Percentiles rank a stretch among this genome's conserved stretches.
These are phyloP conservation scores for Colletotrichum somersetense DNA, from an alignment of 2,329 filamentous ascomycete genomes.

Conservation along the genomic window DNA sequence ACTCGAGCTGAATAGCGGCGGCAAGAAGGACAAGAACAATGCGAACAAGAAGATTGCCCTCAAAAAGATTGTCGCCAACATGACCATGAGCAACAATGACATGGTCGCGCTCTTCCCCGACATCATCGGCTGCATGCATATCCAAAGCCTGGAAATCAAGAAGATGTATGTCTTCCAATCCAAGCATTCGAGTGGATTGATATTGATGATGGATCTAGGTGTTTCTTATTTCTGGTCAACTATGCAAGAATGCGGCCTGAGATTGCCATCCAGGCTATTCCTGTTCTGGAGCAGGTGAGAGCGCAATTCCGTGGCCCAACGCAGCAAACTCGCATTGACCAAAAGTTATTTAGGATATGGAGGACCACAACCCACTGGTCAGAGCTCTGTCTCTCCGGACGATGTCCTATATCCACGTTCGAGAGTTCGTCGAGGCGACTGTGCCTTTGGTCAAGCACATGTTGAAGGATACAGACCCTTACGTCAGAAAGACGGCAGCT, in stretches of 20 bases:
- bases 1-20: conserved; percentile 90
- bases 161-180: conserved; percentile 80
- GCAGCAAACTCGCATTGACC: conserved; percentile 23
- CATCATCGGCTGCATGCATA: conserved; percentile 94
- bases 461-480: conserved; percentile 89
- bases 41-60: conserved; percentile 95
- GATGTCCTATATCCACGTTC: conserved; percentile 97
- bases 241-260: conserved; percentile 96
- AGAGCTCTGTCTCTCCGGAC: conserved; percentile 92
- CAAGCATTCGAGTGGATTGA: background rate
- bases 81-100: conserved; percentile 99
- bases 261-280: conserved; percentile 91
- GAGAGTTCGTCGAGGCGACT: conserved; percentile 93
- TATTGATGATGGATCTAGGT: conserved; percentile 68
- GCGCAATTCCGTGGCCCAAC: conserved; percentile 44
- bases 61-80: conserved; percentile 99
- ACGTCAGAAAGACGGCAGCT: conserved; percentile 96
- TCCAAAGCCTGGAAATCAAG: conserved; percentile 96
- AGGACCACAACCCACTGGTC: conserved; percentile 91
- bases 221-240: conserved; percentile 97
- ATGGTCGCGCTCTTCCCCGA: conserved; percentile 98
- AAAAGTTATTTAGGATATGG: conserved; percentile 79
- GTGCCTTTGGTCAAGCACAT: conserved; percentile 86
- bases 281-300: conserved; percentile 82
- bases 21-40: conserved; percentile 98